Evolutionary conservation across 768 basidiomycete genomes (phyloP), one percentile per base, ranked within the genome.

Genomic region (Lactarius pseudohatsudake): DNA sequence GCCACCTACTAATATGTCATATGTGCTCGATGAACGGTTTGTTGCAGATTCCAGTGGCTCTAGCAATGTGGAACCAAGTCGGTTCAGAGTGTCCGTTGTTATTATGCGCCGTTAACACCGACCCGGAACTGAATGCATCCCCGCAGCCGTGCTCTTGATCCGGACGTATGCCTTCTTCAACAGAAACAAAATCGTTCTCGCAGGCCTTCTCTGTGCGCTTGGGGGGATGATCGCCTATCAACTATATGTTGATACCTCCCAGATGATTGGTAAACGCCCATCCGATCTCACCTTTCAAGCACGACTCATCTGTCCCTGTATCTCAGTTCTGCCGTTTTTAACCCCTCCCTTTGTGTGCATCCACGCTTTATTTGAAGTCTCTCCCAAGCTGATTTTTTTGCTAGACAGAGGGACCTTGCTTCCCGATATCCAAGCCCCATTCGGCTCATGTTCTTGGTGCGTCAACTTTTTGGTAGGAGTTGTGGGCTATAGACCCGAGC

Each of bases 21-120:
- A 38, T 50, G 41, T 30, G 7, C 40, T 18, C 20, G 22, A 18
- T 59, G 9, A 36, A 58, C 36, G 18, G 59, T 38, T 22, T 10
- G 22, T 32, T 64, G 26, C 63, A 92, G 90, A 85, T 91, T 61
- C 91, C 91, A 6, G 91, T 92, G 64, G 86, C 87, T 7, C 81
- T 92, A 58, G 90, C 90, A 20, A 88, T 91, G 86, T 92, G 90
- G 90, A 92, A 92, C 72, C 91, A 92, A 83, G 89, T 91, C 62
- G 87, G 88, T 55, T 89, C 90, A 57, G 89, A 92, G 79, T 86
- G 89, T 87, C 68, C 67, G 81, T 77, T 59, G 18, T 45, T 53
- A 11, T 59, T 30, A 18, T 32, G 5, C n/a, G 15, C 11, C n/a
- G 22, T 43, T 18, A 15, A 58, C 34, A 18, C 26, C 30, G 30